These are phyloP conservation scores for Rhizophagus prolifer DNA, from an alignment of 192 early-diverging fungal species.

Conservation along the genomic window DNA sequence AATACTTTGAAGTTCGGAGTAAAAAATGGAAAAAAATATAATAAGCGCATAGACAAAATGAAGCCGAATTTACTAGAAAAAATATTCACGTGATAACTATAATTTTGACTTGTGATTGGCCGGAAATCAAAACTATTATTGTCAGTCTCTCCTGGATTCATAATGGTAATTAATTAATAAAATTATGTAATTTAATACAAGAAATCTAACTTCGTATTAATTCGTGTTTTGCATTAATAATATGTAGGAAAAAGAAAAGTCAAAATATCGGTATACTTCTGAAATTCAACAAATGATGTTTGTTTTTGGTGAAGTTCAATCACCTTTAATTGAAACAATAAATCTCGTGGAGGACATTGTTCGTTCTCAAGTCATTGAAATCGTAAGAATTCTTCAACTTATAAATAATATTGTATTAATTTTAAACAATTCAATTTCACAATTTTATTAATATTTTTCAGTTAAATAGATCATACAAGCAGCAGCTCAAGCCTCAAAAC, in stretches of 20 bases:
- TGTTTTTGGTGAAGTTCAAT: conserved; percentile 93
- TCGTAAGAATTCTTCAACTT: conserved; percentile 55
- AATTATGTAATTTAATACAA: no score
- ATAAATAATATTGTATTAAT: neutral
- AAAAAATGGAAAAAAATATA: no score
- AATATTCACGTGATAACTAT: no score
- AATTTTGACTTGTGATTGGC: no score
- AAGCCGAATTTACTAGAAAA: no score
- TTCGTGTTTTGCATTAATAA: conserved; percentile 18
- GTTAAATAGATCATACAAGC: conserved; percentile 71
- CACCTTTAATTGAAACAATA: conserved; percentile 85
- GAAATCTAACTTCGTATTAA: conserved; percentile 35
- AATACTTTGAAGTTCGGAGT: no score
- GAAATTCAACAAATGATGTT: conserved; percentile 99
- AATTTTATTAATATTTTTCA: neutral
- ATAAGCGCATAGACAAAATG: no score
- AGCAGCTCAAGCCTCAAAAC: conserved; percentile 79
- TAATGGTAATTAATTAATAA: no score
- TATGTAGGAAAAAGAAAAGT: conserved; percentile 43
- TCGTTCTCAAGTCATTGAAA: conserved; percentile 90
- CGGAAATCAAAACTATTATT: no score
- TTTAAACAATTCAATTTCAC: no score
- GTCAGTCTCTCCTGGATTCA: no score
- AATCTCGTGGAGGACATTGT: conserved; percentile 95
- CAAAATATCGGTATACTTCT: conserved; percentile 58